A percentile compares a stretch with the other conserved stretches of the same genome.
These are phyloP conservation scores for Tricholoma flavovirens DNA, from an alignment of 768 basidiomycete genomes.

Conservation along the genomic window DNA sequence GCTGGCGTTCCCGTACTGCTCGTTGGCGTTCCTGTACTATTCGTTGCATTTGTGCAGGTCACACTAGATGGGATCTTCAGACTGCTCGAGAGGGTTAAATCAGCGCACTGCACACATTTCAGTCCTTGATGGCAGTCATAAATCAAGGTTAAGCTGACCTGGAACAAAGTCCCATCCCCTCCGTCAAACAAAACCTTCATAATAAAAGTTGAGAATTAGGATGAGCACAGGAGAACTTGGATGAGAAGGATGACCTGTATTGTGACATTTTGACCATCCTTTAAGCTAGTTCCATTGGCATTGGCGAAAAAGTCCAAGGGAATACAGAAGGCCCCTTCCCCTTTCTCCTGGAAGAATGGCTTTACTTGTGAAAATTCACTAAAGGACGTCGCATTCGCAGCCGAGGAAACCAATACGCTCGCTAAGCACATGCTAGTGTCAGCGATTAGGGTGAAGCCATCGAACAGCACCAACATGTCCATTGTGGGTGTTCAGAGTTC, in stretches of 20 bases:
- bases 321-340: conserved; percentile 63
- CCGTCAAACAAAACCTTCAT: conserved; percentile 51
- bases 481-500: conserved; percentile 59
- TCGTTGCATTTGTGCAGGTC: conserved; percentile 31
- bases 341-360: conserved; percentile 43
- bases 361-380: conserved; percentile 51
- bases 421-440: conserved; percentile 25
- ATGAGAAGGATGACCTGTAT: conserved; percentile 39
- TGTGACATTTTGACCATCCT: conserved; percentile 68
- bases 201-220: neutral
- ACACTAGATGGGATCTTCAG: conserved; percentile 42
- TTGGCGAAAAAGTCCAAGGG: conserved; percentile 51
- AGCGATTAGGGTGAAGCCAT: neutral
- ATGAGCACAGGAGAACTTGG: neutral
- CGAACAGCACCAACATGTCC: conserved; percentile 44
- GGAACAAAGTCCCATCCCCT: conserved; percentile 68
- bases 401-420: conserved; percentile 49
- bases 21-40: conserved; percentile 15
- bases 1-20: too few species aligned
- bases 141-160: conserved; percentile 36
- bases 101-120: conserved; percentile 55
- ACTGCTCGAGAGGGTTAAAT: conserved; percentile 60
- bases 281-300: conserved; percentile 43
- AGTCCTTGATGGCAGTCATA: conserved; percentile 3
- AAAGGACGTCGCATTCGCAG: conserved; percentile 57